Base-by-base conservation (phyloP, 495 filamentous ascomycete genomes). In the Penicillium paradoxum region DNA sequence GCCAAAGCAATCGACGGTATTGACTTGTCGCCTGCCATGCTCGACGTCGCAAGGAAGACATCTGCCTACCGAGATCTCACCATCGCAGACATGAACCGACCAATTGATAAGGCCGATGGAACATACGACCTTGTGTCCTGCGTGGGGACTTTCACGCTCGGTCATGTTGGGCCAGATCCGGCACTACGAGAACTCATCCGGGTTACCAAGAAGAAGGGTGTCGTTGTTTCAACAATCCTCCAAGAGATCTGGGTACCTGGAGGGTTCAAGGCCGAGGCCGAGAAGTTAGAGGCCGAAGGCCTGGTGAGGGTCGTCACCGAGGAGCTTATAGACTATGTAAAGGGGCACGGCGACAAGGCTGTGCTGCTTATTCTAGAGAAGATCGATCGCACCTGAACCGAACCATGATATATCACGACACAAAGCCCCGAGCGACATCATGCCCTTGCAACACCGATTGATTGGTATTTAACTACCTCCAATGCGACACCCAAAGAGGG, bases 91-190 rank as follows among this genome's bases (percentile, higher is more conserved):
- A 51, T 79, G 57, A 70, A 67, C 19, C 51, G 60, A 30, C 65
- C 55, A 2, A 63, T 74, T 8, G 46, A 62, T 8, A 57, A 57
- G 40, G 32, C 57, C 2, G 68, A 69, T 45, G 59, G 56, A 2
- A 62, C 56, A 3, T 79, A 79, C 45, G 73, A 79, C 14, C 59
- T 72, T 1, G 68, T 79, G 13, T 68, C 66, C 9, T 79, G 75
- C 45, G 67, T 66, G 5, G 75, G 75, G 22, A 79, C 73, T 4
- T 73, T 79, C 39, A 77, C 75, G 8, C 65, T 66, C 1, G 74
- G 72, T 17, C 75, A 77, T 50, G 74, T 79, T 24, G 74, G 74
- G 0, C 72, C 74, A 7, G 65, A 63, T 42, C 73, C 74, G 11
- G 64, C 73, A 7, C 39, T 69, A 43, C 51, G 69, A 19, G 74